Conservation (phyloP, 2,329 filamentous ascomycete species). For the Ceratocystis huliohia region DNA sequence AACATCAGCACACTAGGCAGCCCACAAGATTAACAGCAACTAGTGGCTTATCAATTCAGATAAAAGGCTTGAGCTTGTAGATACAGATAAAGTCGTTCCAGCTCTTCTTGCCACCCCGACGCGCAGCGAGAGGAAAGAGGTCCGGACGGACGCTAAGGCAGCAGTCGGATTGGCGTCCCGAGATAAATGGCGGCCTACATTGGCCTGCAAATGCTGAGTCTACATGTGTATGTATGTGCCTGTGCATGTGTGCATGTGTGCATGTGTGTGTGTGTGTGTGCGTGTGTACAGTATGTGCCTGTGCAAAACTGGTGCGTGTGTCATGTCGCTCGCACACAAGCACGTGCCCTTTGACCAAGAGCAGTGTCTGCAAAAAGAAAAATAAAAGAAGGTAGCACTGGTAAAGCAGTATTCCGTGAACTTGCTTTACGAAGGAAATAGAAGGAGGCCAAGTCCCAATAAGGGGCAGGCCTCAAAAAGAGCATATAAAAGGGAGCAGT, state of each 20-base stretch:
- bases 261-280: too few species aligned
- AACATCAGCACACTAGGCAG: slow-evolving; percentile 2
- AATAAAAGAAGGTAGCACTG: background rate
- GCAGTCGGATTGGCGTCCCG: slow-evolving; percentile 1
- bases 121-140: background rate
- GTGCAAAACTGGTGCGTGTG: slow-evolving; percentile 1
- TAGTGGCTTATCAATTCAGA: too few species aligned
- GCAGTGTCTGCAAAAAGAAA: background rate
- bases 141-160: background rate
- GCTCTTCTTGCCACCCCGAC: background rate
- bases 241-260: too few species aligned
- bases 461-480: background rate
- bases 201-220: background rate
- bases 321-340: background rate
- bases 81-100: background rate
- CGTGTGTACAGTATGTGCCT: background rate
- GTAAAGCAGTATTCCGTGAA: background rate
- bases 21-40: background rate
- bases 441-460: background rate
- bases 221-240: too few species aligned
- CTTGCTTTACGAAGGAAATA: background rate
- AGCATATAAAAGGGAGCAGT: background rate
- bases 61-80: background rate
- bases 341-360: slow-evolving; percentile 3
- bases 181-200: background rate